Conservation (phyloP, 2,329 filamentous ascomycete species). For the Sarocladiaceae sp. region DNA sequence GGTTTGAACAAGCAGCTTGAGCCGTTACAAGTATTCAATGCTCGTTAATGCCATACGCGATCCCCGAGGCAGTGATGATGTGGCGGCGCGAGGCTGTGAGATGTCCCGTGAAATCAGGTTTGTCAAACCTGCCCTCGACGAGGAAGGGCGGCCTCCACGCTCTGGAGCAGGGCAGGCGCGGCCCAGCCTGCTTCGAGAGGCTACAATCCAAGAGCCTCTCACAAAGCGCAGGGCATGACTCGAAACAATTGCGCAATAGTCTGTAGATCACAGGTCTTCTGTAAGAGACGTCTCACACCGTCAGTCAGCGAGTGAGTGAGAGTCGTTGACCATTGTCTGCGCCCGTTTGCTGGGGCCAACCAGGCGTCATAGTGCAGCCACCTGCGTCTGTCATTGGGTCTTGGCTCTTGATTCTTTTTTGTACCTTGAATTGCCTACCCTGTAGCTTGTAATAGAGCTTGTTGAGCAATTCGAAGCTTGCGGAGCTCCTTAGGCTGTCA, state of each 20-base stretch:
- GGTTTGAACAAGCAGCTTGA: too few species aligned
- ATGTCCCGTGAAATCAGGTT: neutral
- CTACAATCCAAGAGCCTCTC: neutral
- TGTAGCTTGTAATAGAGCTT: neutral
- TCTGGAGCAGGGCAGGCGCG: slow-evolving; percentile 7
- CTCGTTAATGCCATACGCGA: too few species aligned
- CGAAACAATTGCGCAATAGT: neutral
- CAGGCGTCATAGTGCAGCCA: slow-evolving; percentile 13
- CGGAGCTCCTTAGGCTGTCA: too few species aligned
- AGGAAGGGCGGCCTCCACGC: neutral
- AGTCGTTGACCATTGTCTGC: slow-evolving; percentile 1
- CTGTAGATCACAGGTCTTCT: neutral
- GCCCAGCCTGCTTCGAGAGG: neutral
- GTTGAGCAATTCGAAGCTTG: too few species aligned
- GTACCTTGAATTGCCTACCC: neutral
- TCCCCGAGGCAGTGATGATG: too few species aligned
- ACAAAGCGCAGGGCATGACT: slow-evolving; percentile 4
- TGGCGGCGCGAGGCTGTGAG: slow-evolving; percentile 1
- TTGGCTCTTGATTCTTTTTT: neutral
- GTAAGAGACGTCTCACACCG: too few species aligned
- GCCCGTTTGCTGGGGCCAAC: slow-evolving; percentile 4
- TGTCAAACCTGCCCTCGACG: neutral
- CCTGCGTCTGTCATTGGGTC: slow-evolving; percentile 11
- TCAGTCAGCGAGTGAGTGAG: too few species aligned
- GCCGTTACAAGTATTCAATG: too few species aligned